A percentile compares a stretch with the other conserved stretches of the same genome.
These are phyloP conservation scores for Thyridium curvatum DNA, from an alignment of 2,329 filamentous ascomycete genomes.

Conservation along the genomic window DNA sequence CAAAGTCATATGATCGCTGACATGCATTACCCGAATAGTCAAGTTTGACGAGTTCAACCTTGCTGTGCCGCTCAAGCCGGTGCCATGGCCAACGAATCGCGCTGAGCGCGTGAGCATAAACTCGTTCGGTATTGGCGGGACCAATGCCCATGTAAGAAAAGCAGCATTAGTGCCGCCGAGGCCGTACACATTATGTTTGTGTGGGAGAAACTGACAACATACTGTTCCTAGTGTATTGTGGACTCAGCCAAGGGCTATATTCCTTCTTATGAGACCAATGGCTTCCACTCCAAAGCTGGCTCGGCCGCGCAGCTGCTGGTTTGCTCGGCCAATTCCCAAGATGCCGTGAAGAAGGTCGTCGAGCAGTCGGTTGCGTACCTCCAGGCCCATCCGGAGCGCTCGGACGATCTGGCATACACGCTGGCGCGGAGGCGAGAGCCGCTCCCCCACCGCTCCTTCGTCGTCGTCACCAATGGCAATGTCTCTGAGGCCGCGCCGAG, in stretches of 20 bases:
- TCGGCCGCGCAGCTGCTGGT: slow-evolving; percentile 7
- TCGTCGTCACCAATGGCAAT: slow-evolving; percentile 1
- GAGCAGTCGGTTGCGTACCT: slow-evolving; percentile 5
- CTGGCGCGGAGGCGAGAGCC: slow-evolving; percentile 9
- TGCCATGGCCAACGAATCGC: slow-evolving; percentile 15
- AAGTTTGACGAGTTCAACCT: slow-evolving; percentile 16
- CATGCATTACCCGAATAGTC: neutral
- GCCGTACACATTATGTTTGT: too few species aligned
- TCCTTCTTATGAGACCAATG: too few species aligned
- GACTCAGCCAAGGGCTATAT: too few species aligned
- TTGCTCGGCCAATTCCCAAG: slow-evolving; percentile 10
- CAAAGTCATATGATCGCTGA: too few species aligned
- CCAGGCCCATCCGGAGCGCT: neutral
- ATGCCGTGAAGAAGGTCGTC: slow-evolving; percentile 7
- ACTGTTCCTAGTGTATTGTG: slow-evolving; percentile 12
- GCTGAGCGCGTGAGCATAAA: slow-evolving; percentile 24
- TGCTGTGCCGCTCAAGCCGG: slow-evolving; percentile 14
- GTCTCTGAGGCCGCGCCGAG: neutral
- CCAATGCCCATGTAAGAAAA: slow-evolving; percentile 24
- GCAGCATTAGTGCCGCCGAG: too few species aligned
- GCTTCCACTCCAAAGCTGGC: neutral
- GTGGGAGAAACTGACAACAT: too few species aligned
- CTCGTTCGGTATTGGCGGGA: slow-evolving; percentile 31
- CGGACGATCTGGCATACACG: slow-evolving; percentile 13
- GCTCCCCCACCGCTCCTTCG: slow-evolving; percentile 9